A percentile compares a stretch with the other conserved stretches of the same genome.
Evolutionary conservation across 208 protist genomes (phyloP).

Genomic region (Leishmania major): DNA sequence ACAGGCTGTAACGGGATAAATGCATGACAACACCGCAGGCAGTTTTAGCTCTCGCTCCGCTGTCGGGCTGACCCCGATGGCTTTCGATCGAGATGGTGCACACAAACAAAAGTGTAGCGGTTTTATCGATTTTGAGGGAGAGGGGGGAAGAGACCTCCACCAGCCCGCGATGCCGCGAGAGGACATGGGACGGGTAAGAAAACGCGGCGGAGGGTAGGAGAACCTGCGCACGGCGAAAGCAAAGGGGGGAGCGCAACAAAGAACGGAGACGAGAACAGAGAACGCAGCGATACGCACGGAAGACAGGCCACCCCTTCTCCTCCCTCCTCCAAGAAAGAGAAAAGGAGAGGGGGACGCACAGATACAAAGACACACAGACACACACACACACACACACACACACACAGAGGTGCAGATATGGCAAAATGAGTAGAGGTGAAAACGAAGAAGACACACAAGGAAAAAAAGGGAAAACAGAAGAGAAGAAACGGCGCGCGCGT

Average conservation of each 20-base stretch:
- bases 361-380: background rate
- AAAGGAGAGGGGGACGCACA: background rate
- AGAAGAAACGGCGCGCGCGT: background rate
- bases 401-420: background rate
- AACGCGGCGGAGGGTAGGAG: background rate
- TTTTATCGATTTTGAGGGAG: background rate
- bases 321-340: background rate
- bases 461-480: background rate
- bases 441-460: background rate
- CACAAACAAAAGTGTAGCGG: background rate
- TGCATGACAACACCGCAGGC: background rate
- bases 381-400: background rate
- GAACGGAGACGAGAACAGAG: background rate
- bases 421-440: background rate
- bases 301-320: background rate
- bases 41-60: background rate
- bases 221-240: background rate
- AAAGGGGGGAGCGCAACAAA: background rate
- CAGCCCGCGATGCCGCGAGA: background rate
- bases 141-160: background rate
- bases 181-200: background rate
- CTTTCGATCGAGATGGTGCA: background rate
- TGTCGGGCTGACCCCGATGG: background rate
- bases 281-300: background rate
- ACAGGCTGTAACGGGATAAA: background rate